These are phyloP conservation scores for Mucor mucedo DNA, from an alignment of 371 early-diverging fungal genomes.

Conservation along the genomic window DNA sequence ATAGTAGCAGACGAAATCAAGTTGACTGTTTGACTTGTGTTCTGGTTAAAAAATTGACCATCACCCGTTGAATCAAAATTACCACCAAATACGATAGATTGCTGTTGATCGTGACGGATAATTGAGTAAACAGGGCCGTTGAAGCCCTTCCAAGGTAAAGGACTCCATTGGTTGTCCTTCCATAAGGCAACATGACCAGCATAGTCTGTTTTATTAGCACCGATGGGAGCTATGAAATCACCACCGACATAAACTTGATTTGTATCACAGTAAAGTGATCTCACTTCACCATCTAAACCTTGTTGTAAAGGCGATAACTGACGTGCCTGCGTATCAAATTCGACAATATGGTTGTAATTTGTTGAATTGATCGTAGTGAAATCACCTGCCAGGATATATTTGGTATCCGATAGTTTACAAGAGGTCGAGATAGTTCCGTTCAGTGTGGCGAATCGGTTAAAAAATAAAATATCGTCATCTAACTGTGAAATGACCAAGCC, in stretches of 20 bases:
- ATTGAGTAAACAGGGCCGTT: conserved; percentile 57
- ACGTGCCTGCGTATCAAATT: conserved; percentile 49
- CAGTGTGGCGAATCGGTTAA: conserved; percentile 12
- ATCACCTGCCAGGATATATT: conserved; percentile 37
- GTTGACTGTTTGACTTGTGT: conserved; percentile 38
- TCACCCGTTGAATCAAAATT: conserved; percentile 50
- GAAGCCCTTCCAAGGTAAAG: conserved; percentile 60
- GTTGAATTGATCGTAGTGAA: conserved; percentile 41
- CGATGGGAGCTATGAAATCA: conserved; percentile 42
- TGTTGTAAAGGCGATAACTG: conserved; percentile 54
- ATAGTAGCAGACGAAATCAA: conserved; percentile 41
- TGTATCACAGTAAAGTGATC: conserved; percentile 57
- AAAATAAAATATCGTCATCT: conserved; percentile 9
- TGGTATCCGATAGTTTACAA: conserved; percentile 20
- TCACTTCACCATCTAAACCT: conserved; percentile 75
- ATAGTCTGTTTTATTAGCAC: conserved; percentile 31
- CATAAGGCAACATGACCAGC: conserved; percentile 57
- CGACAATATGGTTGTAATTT: conserved; percentile 55
- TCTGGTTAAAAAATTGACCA: conserved; percentile 40
- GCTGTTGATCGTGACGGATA: conserved; percentile 17
- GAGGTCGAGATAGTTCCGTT: conserved; percentile 20
- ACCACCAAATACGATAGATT: conserved; percentile 50
- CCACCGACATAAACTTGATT: conserved; percentile 62
- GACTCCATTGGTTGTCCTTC: conserved; percentile 50
- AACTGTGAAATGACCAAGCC: conserved; percentile 22